Conservation (phyloP, 371 early-diverging fungal genomes). For the Apophysomyces variabilis region DNA sequence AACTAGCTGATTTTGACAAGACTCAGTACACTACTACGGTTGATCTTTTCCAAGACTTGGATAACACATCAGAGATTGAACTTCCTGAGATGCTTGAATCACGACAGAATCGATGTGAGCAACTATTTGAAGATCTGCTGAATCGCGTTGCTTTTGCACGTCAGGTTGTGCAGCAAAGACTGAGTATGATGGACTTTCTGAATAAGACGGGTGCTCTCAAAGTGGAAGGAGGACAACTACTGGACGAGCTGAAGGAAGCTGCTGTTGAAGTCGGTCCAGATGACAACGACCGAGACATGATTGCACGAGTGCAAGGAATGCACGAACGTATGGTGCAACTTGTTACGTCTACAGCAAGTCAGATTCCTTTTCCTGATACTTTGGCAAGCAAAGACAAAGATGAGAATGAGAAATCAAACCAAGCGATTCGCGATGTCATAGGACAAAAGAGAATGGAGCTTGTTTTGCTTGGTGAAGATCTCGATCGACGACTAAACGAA, state of each 20-base stretch:
- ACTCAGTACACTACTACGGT: conserved; percentile 42
- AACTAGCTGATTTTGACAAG: conserved; percentile 40
- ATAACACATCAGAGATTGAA: conserved; percentile 44
- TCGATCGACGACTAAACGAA: conserved; percentile 33
- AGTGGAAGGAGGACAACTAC: conserved; percentile 17
- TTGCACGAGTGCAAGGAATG: conserved; percentile 40
- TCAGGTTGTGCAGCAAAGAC: conserved; percentile 49
- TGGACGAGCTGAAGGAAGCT: conserved; percentile 27
- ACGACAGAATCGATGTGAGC: conserved; percentile 51
- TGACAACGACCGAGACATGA: conserved; percentile 44
- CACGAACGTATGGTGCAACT: conserved; percentile 45
- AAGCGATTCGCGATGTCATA: conserved; percentile 32
- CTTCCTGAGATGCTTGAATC: conserved; percentile 48
- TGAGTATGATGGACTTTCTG: conserved; percentile 43
- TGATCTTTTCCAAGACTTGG: conserved; percentile 52
- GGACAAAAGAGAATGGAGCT: conserved; percentile 31
- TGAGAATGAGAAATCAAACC: conserved; percentile 36
- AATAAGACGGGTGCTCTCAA: conserved; percentile 29
- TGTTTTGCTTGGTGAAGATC: conserved; percentile 34
- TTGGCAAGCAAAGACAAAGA: conserved; percentile 28
- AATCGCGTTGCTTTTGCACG: conserved; percentile 46
- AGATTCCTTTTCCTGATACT: conserved; percentile 41
- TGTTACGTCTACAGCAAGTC: conserved; percentile 35
- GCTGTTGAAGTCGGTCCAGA: conserved; percentile 28
- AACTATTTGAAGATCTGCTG: conserved; percentile 41